Base-by-base conservation (phyloP, 148 eudicot species). In the Rhododendron ferrugineum region DNA sequence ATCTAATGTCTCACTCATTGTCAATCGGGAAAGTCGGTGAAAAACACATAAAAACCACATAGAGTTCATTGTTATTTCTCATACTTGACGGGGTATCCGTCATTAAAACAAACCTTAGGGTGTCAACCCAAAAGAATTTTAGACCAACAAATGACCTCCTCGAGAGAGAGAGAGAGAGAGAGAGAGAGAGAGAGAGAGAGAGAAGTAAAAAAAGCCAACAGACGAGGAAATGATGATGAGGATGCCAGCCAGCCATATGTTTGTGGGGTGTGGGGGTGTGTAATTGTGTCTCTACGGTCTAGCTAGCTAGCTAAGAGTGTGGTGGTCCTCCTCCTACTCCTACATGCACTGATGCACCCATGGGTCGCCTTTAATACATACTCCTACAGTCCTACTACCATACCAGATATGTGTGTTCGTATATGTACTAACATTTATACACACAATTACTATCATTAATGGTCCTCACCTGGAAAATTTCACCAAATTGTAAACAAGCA, bases 181-280 rank as follows among this genome's bases (percentile, higher is more conserved):
- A 26, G 14, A 26, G 36, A 28, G 32, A 9, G 13, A 26, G 15
- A 28, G 34, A 28, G 5, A 28, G 32, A 26, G 34, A 28, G 36
- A 13, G 36, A 11, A 11, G 32, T 15, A 3, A 13, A 70, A 66
- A 70, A 70, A 70, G 37, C 2, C 16, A 28, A 30, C 75, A 70
- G 6, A 11, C 8, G 75, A 70, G 20, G 75, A 30, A 70, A 70
- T 28, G 37, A 70, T 70, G 0, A 70, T 14, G 75, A 70, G 75
- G 37, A 32, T 30, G 40, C 36, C 34, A 26, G 73, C 74, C 74
- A 23, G 32, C 72, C 18, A 32, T 70, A 32, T 70, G 75, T 70
- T 30, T 70, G 75, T 70, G 75, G 36, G 75, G 36, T 70, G 75
- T 70, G 73, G 73, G 40, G 32, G 75, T 70, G 74, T 70, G 75